These are phyloP conservation scores for Epichloe brachyelytri DNA, from an alignment of 2,329 filamentous ascomycete species.

Conservation along the genomic window DNA sequence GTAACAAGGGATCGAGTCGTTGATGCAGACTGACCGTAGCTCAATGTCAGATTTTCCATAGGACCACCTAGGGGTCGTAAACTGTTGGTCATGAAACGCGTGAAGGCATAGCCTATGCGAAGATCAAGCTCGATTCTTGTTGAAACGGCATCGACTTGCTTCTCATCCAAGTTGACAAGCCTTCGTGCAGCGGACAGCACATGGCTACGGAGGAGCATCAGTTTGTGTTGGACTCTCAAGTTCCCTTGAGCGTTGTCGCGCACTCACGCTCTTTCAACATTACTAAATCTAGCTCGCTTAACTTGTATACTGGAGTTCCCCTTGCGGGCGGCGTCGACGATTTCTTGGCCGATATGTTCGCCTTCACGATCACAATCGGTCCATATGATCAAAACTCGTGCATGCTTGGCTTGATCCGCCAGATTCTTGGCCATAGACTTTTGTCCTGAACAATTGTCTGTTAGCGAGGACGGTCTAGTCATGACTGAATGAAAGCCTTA, in stretches of 20 bases:
- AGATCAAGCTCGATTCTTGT: constrained; percentile 87
- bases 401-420: constrained; percentile 57
- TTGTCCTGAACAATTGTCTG: constrained; percentile 47
- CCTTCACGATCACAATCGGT: constrained; percentile 97
- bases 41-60: constrained; percentile 54
- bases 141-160: constrained; percentile 74
- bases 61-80: constrained; percentile 60
- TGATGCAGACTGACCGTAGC: constrained; percentile 51
- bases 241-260: too few species aligned
- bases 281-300: constrained; percentile 84
- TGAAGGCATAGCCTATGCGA: constrained; percentile 85
- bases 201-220: constrained; percentile 45
- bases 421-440: constrained; percentile 77
- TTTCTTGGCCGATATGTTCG: constrained; percentile 89
- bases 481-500: background rate
- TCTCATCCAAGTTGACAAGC: constrained; percentile 68
- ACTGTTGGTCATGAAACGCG: constrained; percentile 69
- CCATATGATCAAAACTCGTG: constrained; percentile 83
- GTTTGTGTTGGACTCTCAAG: constrained; percentile 3
- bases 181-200: constrained; percentile 71
- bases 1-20: background rate
- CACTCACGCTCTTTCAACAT: constrained; percentile 75
- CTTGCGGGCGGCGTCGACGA: constrained; percentile 65
- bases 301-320: constrained; percentile 64
- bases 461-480: background rate